These are phyloP conservation scores for Aristolochia contorta DNA, from an alignment of 164 flowering plant genomes.

Conservation along the genomic window DNA sequence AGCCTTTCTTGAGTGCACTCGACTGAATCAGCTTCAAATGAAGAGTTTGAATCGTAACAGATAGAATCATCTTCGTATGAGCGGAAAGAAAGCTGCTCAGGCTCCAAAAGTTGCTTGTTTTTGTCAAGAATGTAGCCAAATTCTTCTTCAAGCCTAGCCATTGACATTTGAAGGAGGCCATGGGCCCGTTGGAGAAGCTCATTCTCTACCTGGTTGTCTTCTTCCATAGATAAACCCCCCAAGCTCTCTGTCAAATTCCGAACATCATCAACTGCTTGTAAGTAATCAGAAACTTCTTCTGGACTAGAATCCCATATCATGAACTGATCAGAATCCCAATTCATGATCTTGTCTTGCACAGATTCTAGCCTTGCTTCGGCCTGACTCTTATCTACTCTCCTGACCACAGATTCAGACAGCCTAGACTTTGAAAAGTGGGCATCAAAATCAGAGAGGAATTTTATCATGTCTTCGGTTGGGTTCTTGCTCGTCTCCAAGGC, in stretches of 20 bases:
- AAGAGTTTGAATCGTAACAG: conserved; percentile 33
- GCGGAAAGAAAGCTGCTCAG: conserved; percentile 59
- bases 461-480: conserved; percentile 8
- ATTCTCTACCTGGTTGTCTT: conserved; percentile 17
- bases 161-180: conserved; percentile 61
- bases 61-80: conserved; percentile 46
- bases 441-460: conserved; percentile 5
- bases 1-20: conserved; percentile 25
- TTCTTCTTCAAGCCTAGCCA: conserved; percentile 78
- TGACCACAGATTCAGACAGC: neutral
- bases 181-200: conserved; percentile 36
- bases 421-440: conserved; percentile 1
- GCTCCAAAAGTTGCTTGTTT: conserved; percentile 61
- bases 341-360: conserved; percentile 43
- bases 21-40: conserved; percentile 41
- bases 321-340: conserved; percentile 39
- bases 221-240: conserved; percentile 22
- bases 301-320: conserved; percentile 70
- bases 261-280: conserved; percentile 48
- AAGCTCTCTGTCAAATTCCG: conserved; percentile 34
- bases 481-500: conserved; percentile 50
- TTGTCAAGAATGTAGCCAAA: conserved; percentile 49
- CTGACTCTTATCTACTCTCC: neutral
- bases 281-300: conserved; percentile 44
- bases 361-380: conserved; percentile 16